These are phyloP conservation scores for Aspergillus thermomutatus DNA, from an alignment of 2,329 filamentous ascomycete genomes.

Conservation along the genomic window DNA sequence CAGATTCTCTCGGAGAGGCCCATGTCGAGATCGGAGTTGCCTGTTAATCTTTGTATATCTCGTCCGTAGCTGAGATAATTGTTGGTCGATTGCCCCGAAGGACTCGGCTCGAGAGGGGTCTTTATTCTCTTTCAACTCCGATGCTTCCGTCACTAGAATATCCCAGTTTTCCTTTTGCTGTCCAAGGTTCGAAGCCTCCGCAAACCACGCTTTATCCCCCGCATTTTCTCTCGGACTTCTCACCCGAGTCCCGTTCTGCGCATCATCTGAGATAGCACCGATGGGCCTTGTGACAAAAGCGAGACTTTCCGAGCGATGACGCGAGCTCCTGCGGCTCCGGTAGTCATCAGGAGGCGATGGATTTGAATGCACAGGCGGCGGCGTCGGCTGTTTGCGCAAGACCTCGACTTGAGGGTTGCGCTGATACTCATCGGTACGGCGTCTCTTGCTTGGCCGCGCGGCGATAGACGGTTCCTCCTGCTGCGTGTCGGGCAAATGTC, in stretches of 20 bases:
- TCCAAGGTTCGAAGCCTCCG: constrained; percentile 16
- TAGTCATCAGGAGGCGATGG: background rate
- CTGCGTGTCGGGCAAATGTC: background rate
- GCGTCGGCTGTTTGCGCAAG: background rate
- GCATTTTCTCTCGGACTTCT: background rate
- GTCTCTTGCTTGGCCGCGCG: background rate
- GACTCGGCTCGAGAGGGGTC: background rate
- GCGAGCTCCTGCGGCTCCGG: background rate
- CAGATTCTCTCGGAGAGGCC: background rate
- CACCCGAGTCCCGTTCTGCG: background rate
- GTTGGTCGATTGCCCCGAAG: constrained; percentile 4
- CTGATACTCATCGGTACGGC: background rate
- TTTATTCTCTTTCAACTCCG: background rate
- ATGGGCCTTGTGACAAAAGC: background rate
- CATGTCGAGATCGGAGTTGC: background rate
- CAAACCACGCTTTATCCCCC: constrained; percentile 10
- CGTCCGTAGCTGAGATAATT: constrained; percentile 1
- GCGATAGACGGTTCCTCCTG: background rate
- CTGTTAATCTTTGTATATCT: constrained; percentile 5
- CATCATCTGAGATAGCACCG: background rate
- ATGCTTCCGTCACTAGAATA: constrained; percentile 7
- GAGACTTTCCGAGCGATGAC: background rate
- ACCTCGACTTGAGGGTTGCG: background rate
- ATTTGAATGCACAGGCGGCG: background rate
- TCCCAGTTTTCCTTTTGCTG: constrained; percentile 22